These are phyloP conservation scores for Xylariomycetidae sp. DNA, from an alignment of 2,329 filamentous ascomycete species.

Conservation along the genomic window DNA sequence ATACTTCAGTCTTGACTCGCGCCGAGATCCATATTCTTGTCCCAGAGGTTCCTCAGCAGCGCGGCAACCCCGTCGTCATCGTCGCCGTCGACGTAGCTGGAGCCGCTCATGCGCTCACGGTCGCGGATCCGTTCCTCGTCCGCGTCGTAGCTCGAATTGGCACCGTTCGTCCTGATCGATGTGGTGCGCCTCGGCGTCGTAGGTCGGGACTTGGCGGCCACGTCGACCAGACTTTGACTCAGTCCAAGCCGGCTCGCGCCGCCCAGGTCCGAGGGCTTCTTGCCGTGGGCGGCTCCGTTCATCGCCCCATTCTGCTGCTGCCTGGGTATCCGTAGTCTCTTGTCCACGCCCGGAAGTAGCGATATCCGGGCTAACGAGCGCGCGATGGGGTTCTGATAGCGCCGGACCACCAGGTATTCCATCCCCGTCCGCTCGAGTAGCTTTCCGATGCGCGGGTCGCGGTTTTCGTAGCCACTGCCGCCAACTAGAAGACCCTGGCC, in stretches of 20 bases:
- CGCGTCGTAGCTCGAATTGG: conserved; percentile 40
- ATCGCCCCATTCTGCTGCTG: conserved; percentile 25
- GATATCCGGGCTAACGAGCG: conserved; percentile 54
- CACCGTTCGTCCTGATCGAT: conserved; percentile 34
- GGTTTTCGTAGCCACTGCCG: conserved; percentile 51
- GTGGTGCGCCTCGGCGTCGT: conserved; percentile 29
- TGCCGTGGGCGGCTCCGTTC: conserved; percentile 29
- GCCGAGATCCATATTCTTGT: conserved; percentile 54
- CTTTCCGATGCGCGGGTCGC: conserved; percentile 60
- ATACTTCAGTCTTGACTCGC: conserved; percentile 42
- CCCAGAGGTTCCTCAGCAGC: conserved; percentile 56
- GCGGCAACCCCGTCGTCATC: conserved; percentile 43
- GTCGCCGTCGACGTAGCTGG: conserved; percentile 43
- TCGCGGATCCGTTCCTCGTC: conserved; percentile 40
- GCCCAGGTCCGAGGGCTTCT: conserved; percentile 18
- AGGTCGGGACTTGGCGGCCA: conserved; percentile 22
- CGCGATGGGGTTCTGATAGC: conserved; percentile 66
- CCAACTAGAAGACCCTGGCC: conserved; percentile 45
- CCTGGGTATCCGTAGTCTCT: conserved; percentile 41
- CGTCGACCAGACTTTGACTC: conserved; percentile 36
- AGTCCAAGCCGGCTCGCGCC: conserved; percentile 27
- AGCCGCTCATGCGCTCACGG: conserved; percentile 43
- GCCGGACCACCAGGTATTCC: conserved; percentile 69
- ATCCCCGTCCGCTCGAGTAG: conserved; percentile 66
- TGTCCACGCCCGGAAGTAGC: conserved; percentile 48